Base-by-base conservation (phyloP, 768 basidiomycete species). In the Tulasnella sp. region DNA sequence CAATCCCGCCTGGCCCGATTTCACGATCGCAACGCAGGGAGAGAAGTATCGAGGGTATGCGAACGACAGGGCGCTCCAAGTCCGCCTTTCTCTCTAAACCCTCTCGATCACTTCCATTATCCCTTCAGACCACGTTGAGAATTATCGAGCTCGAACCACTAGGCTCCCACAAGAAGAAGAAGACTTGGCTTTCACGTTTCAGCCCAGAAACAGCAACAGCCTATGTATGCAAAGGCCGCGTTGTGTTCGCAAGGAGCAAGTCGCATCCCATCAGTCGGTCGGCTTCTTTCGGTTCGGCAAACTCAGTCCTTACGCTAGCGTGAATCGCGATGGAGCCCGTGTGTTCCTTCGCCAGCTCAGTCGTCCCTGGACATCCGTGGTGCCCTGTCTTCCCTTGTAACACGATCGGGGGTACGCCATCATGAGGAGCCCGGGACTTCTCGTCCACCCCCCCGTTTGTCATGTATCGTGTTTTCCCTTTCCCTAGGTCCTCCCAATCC, bases 291-390 rank as follows among this genome's bases (percentile, higher is more conserved):
- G 5, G 41, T 7, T 49, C 57, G 57, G 57, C 57, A 59, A 59
- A 59, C 57, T 59, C 57, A 59, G 45, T 50, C 31, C 41, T 11
- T 15, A 31, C 48, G 42, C 57, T 59, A 59, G 57, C 38, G 46
- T 25, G 31, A 25, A 41, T n/a, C n/a, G 34, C 34, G 34, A 38
- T 38, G 34, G 34, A 38, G 34, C 34, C 34, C 34, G 34, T 38
- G 34, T 38, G 15, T 38, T 38, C 34, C 24, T 56, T 51, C 49
- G 38, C 52, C 42, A 41, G 42, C 52, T 31, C 52, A 53, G 31
- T 41, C 52, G 42, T 41, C 52, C 52, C 52, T 53, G 52, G 31
- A 22, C 52, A 53, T 53, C 52, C 52, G 34, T 51, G n/a, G n/a
- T n/a, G n/a, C n/a, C n/a, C n/a, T n/a, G n/a, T n/a, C n/a, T 30